Conservation (phyloP, 106 monocot genomes). For the Gastrodia elata region DNA sequence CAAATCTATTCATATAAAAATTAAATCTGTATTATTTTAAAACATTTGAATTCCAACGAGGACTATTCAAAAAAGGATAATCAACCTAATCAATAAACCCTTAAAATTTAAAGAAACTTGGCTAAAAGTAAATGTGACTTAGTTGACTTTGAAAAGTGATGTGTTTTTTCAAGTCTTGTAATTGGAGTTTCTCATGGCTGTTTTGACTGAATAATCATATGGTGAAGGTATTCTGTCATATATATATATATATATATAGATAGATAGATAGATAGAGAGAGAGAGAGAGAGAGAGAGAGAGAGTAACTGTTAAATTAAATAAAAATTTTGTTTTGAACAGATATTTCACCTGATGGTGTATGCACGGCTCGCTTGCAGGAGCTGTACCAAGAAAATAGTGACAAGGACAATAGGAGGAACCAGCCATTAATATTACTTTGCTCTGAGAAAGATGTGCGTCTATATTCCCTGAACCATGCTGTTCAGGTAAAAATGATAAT, state of each 20-base stretch:
- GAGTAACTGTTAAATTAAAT: background rate
- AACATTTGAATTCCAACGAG: background rate
- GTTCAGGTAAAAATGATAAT: conserved; percentile 36
- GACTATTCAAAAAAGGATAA: background rate
- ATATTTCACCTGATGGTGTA: conserved; percentile 16
- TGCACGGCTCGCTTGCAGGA: conserved; percentile 10
- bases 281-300: background rate
- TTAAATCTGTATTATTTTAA: background rate
- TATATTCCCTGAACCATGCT: conserved; percentile 51
- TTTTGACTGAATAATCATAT: background rate
- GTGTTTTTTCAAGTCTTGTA: background rate
- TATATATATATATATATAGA: background rate
- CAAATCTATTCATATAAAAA: background rate
- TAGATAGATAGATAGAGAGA: background rate
- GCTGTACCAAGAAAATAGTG: conserved; percentile 11
- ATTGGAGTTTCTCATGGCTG: background rate
- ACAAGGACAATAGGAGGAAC: conserved; percentile 19
- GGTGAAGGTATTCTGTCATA: background rate
- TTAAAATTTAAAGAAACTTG: background rate
- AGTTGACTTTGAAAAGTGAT: background rate
- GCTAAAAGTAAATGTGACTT: background rate
- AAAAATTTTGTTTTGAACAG: conserved; percentile 7
- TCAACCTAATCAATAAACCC: background rate
- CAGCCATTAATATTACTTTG: conserved; percentile 49
- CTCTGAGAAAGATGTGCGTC: conserved; percentile 57